Base-by-base conservation (phyloP, 805 yeast species). In the Sugiyamaella qingdaonensis region DNA sequence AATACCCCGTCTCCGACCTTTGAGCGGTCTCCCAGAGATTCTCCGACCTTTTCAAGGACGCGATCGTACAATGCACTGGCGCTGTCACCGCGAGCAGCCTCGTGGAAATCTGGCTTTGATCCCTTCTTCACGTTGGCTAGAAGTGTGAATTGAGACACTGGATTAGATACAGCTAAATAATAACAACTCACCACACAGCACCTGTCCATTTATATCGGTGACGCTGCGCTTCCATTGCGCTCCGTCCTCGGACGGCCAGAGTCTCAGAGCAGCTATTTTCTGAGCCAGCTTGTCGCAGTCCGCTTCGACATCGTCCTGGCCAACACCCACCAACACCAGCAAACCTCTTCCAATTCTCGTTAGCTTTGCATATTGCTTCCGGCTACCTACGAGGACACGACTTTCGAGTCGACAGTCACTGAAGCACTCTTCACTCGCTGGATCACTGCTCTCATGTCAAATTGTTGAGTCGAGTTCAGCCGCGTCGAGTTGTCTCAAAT, bases 71-170 rank as follows among this genome's bases (percentile, higher is more conserved):
- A 66, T 37, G 65, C 74, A 7, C 65, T 60, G 2, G 86, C 86
- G 5, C 65, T 64, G 50, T 69, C 76, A 16, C 97, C 96, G 68
- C 85, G 88, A 54, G 91, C 96, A 0, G 98, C 98, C 55, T 74
- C 74, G 65, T 92, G 98, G 68, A 94, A 89, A 65, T 94, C 97
- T 0, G 99, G 98, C 64, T 92, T 92, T 1, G 96, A 78, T 10
- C 97, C 98, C 67, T 94, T 94, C 59, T 82, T 86, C 18, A 94
- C 80, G 41, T 79, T 85, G 0, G 89, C 99, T 67, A 85, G 81
- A 39, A 94, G 73, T 0, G 99, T 94, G 71, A 94, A 94, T 65
- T 94, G 99, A 1, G 97, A 88, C 0, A 94, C 92, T 66, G 37
- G 7, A 35, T 34, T 39, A 11, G 27, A 37, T 19, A 24, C 35